Conservation (phyloP, 805 yeast species). For the Yamadazyma takamatsuzukensis region DNA sequence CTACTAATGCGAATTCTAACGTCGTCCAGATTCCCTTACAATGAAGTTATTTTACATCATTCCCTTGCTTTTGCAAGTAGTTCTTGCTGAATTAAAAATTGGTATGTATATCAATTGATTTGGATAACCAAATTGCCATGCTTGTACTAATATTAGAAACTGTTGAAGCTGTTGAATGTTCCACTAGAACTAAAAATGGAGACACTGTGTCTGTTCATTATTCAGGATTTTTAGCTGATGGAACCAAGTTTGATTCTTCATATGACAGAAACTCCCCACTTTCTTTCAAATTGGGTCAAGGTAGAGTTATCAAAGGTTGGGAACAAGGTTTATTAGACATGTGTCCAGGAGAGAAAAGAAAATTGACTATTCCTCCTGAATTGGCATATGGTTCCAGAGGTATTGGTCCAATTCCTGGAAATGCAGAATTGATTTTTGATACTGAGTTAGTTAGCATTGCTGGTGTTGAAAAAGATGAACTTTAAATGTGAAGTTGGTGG, state of each 20-base stretch:
- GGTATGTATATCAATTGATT: constrained; percentile 17
- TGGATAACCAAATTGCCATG: background rate
- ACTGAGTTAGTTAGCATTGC: constrained; percentile 60
- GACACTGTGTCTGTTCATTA: constrained; percentile 76
- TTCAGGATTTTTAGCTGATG: constrained; percentile 65
- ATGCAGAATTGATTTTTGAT: constrained; percentile 64
- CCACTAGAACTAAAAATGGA: constrained; percentile 55
- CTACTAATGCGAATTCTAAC: no score
- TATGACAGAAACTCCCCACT: constrained; percentile 62
- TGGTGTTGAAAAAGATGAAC: constrained; percentile 13
- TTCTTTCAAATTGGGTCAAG: constrained; percentile 67
- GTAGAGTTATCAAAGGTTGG: constrained; percentile 88
- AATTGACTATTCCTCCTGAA: constrained; percentile 71
- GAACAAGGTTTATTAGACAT: constrained; percentile 71
- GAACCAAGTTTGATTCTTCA: constrained; percentile 74
- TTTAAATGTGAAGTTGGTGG: constrained; percentile 5
- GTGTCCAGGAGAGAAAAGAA: constrained; percentile 89
- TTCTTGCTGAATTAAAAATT: constrained; percentile 19
- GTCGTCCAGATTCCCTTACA: no score
- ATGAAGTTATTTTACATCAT: constrained; percentile 9
- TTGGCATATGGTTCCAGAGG: constrained; percentile 77
- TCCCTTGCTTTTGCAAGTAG: constrained; percentile 4
- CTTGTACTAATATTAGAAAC: constrained; percentile 3
- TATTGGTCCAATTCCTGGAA: constrained; percentile 74
- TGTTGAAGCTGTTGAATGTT: constrained; percentile 37